These are phyloP conservation scores for Arxiozyma bovina DNA, from an alignment of 1,139 yeast genomes.

Conservation along the genomic window DNA sequence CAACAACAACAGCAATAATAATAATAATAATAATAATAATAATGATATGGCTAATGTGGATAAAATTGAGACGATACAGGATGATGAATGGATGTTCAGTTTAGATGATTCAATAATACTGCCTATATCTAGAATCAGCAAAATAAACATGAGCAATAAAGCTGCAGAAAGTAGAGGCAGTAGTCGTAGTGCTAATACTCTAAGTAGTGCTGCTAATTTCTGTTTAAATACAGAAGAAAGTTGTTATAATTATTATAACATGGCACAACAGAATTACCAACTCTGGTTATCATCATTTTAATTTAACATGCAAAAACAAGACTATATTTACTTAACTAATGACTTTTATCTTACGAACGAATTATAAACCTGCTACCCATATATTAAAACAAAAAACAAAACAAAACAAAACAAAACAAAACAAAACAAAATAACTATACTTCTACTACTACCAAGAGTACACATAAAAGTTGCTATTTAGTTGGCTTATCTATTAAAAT, in stretches of 20 bases:
- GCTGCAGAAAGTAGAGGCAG: neutral
- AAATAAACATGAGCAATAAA: neutral
- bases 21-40: too few species aligned
- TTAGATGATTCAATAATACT: neutral
- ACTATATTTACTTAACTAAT: too few species aligned
- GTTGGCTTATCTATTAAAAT: too few species aligned
- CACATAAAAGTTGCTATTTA: too few species aligned
- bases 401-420: too few species aligned
- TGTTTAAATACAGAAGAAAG: neutral
- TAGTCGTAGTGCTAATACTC: neutral
- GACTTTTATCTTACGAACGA: too few species aligned
- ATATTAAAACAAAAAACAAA: too few species aligned
- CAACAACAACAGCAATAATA: neutral
- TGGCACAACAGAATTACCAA: slow-evolving; percentile 25
- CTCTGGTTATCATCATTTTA: slow-evolving; percentile 19
- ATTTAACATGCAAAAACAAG: neutral
- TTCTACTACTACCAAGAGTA: too few species aligned
- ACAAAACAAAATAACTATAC: too few species aligned
- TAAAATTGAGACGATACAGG: neutral
- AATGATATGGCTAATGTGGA: too few species aligned
- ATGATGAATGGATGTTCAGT: neutral
- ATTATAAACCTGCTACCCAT: too few species aligned
- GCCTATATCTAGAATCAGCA: neutral
- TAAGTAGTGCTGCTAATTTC: neutral
- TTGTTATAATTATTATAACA: slow-evolving; percentile 2